Conservation (phyloP, 495 filamentous ascomycete genomes). For the Filosporella fistucella region DNA sequence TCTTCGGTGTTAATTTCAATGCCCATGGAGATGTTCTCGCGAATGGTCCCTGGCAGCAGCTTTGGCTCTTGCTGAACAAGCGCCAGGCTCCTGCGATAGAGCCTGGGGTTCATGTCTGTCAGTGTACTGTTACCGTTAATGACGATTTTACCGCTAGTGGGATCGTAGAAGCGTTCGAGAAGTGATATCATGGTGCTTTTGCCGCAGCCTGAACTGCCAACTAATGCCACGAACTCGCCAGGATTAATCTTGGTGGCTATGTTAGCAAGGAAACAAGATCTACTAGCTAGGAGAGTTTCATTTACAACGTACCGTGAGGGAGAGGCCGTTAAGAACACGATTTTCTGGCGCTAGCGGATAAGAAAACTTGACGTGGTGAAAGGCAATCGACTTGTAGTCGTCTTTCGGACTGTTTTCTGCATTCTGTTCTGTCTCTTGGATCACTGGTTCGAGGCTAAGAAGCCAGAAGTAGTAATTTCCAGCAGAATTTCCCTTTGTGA, state of each 20-base stretch:
- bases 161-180: constrained; percentile 53
- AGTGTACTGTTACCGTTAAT: neutral
- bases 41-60: constrained; percentile 49
- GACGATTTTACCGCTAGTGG: neutral
- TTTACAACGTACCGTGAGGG: neutral
- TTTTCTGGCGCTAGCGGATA: neutral
- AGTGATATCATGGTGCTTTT: constrained; percentile 59
- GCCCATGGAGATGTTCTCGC: constrained; percentile 46
- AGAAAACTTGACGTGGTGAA: neutral
- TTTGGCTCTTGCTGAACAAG: constrained; percentile 51
- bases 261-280: no score
- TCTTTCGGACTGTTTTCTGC: neutral
- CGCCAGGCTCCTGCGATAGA: constrained; percentile 26
- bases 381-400: neutral
- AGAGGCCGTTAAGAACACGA: neutral
- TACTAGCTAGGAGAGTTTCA: no score
- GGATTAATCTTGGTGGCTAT: constrained; percentile 33
- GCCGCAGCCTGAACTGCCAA: constrained; percentile 56
- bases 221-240: constrained; percentile 55
- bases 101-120: neutral
- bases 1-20: constrained; percentile 28
- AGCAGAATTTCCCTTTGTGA: neutral
- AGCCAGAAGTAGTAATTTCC: neutral
- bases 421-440: neutral
- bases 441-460: neutral